Evolutionary conservation across 495 filamentous ascomycete species (phyloP), one percentile per base, ranked within the genome.

Genomic region (Geoglossum glabrum): DNA sequence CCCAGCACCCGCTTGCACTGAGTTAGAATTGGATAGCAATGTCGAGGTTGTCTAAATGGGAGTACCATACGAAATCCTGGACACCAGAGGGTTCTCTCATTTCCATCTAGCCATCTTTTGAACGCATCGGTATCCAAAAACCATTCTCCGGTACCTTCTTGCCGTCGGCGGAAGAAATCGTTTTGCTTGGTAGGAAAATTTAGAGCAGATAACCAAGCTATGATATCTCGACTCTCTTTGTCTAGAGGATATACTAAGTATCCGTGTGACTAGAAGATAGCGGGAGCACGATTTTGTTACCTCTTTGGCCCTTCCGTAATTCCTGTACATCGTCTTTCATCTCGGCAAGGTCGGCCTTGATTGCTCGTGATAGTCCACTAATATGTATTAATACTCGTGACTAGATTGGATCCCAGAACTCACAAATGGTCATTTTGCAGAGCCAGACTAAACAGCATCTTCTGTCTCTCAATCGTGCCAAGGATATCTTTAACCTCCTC

Each of bases 121-220:
- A 59, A 59, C 34, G 3, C 57, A 28, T 56, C 17, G 2, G 17
- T 17, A 6, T 59, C 38, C 27, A 59, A 25, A 7, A 59, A 43
- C 57, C 57, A 59, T 21, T 55, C 26, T 28, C 57, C 45, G 21
- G 57, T 55, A 34, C 49, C 50, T 11, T 38, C 28, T 26, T 36
- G 28, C 4, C 38, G 6, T 45, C 23, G 23, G 11, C 10, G 1
- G n/a, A 56, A 19, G 5, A 40, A 3, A 15, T 56, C 54, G 21
- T 23, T 25, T 17, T 56, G 54, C 17, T 27, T 56, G 1, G 27
- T 10, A 3, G 2, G 31, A 19, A 56, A 56, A 45, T 56, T 21
- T 6, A 56, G 31, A 25, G 31, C 1, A 7, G 54, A 56, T 27
- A 56, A n/a, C 54, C 54, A 56, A 21, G 28, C 23, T 40, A 55